Evolutionary conservation across 495 filamentous ascomycete genomes (phyloP), one percentile per base, ranked within the genome.

Genomic region (Hyaloscypha bicolor): DNA sequence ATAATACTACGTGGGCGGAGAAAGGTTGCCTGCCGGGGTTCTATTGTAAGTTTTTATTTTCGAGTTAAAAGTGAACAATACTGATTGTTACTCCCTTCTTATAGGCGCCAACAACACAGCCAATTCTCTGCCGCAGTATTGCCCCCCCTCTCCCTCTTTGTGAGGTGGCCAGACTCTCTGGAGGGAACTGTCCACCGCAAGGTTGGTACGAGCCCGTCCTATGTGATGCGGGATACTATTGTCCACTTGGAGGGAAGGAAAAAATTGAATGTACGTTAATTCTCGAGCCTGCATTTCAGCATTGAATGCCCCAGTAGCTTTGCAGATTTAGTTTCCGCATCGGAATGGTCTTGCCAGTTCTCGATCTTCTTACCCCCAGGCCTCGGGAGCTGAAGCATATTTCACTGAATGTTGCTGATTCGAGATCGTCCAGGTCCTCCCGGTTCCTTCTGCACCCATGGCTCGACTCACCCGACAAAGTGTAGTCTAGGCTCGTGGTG

Each of bases 41-140:
- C n/a, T 66, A 25, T 35, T 70, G 68, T 70, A 52, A 53, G 68
- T 66, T 25, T 25, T n/a, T 30, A 6, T 3, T 11, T 9, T 39
- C 22, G 9, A 1, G 32, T 9, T 22, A 9, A 19, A 33, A 21
- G 9, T n/a, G 57, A n/a, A 21, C 45, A 69, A 60, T 42, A 22
- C 16, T 62, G 1, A 67, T 69, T 72, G 57, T 73, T 57, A 12
- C 9, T 31, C 11, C 25, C 21, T 55, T 39, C 52, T 29, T 4
- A 9, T 64, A 83, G 81, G 81, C 60, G 58, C 60, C 56, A 81
- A 82, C 66, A 84, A 84, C 59, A 80, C 79, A 4, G 75, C 77
- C 35, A 77, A 77, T 55, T 73, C 74, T 2, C 73, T 80, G 4
- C 82, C 82, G 21, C 74, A 79, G 66, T 84, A 76, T 68, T 84